phyloP scores from a whole-genome alignment of 257 asterid species.

The Solanum paucissectum region DNA sequence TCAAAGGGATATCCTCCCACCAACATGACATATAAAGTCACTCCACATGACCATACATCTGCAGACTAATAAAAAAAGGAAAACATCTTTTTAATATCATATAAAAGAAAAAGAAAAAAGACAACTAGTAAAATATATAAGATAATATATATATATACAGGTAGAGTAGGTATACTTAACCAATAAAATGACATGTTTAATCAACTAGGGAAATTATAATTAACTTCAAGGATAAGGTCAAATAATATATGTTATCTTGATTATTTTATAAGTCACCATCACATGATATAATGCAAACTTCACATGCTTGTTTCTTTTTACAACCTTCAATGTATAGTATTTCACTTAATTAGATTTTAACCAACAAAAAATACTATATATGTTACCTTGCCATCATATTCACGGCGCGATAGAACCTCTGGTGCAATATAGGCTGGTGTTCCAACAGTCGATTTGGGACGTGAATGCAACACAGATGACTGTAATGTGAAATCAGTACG shows the following conservation, averaged over 20 bases:
- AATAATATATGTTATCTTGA: not conserved
- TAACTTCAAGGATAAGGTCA: not conserved
- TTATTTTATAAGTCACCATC: not conserved
- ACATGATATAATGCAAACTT: not conserved
- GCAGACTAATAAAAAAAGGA: conserved; percentile 24
- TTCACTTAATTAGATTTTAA: not conserved
- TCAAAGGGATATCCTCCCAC: conserved; percentile 80
- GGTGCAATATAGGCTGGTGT: conserved; percentile 33
- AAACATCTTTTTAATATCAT: not conserved
- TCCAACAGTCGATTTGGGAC: conserved; percentile 27
- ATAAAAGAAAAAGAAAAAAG: no score
- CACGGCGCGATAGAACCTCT: conserved; percentile 20
- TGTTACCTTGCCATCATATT: conserved; percentile 26
- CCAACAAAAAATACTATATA: no score
- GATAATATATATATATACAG: not conserved
- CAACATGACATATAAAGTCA: conserved; percentile 63
- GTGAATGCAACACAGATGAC: conserved; percentile 65
- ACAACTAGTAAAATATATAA: not conserved
- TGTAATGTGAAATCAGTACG: not conserved
- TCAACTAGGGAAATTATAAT: not conserved
- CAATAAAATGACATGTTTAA: not conserved
- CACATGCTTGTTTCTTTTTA: not conserved
- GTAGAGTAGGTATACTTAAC: not conserved
- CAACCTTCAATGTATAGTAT: not conserved
- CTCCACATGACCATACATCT: conserved; percentile 79